Conservation (phyloP, 2,329 filamentous ascomycete species). For the Xylariales sp. region DNA sequence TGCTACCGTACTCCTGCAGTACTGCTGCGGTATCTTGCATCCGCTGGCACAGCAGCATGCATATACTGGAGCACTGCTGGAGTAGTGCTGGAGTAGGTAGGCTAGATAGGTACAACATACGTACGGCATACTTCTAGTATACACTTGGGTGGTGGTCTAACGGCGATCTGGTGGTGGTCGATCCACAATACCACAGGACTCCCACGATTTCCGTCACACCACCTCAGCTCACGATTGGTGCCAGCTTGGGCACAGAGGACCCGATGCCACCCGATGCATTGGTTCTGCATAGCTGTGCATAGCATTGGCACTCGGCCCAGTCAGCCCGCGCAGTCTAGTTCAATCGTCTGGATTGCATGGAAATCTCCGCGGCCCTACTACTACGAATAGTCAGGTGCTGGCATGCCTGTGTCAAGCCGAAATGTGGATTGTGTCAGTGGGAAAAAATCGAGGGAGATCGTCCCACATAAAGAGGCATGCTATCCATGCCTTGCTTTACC, state of each 20-base stretch:
- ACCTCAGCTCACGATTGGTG: slow-evolving; percentile 37
- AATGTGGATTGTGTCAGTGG: slow-evolving; percentile 24
- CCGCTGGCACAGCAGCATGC: slow-evolving; percentile 2
- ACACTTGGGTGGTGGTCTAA: no score
- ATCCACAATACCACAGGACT: background rate
- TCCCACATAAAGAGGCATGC: slow-evolving; percentile 39
- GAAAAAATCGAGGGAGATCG: slow-evolving; percentile 25
- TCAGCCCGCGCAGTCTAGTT: background rate
- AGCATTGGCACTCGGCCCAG: background rate
- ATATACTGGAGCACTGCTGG: no score
- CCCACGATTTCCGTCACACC: slow-evolving; percentile 21
- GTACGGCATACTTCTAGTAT: background rate
- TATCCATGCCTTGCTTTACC: slow-evolving; percentile 29
- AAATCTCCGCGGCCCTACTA: background rate
- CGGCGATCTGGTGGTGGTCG: background rate
- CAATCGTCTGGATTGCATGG: no score
- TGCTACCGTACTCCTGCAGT: background rate
- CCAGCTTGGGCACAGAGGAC: slow-evolving; percentile 19
- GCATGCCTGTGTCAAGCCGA: slow-evolving; percentile 20
- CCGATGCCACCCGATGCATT: slow-evolving; percentile 28
- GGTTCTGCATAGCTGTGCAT: background rate
- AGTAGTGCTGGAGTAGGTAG: no score
- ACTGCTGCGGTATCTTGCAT: slow-evolving; percentile 5
- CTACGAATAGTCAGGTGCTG: background rate
- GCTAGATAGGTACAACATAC: background rate